phyloP scores from a whole-genome alignment of 2,329 filamentous ascomycete genomes.

The Cordyceps javanica region DNA sequence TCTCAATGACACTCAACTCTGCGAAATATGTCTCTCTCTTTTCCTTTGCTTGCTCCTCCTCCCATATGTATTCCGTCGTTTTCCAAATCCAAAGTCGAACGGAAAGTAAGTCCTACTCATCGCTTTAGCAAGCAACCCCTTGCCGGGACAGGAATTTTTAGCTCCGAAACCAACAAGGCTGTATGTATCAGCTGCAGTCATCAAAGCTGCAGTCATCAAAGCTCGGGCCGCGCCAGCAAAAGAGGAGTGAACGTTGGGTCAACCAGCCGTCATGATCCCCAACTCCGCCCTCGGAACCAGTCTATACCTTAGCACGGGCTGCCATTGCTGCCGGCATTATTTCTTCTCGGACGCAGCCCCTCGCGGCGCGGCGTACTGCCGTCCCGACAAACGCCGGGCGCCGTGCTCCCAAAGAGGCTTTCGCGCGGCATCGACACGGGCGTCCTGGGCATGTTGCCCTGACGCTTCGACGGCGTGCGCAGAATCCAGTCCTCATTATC shows the following conservation, averaged over 20 bases:
- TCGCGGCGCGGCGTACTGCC: neutral
- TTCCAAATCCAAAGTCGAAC: neutral
- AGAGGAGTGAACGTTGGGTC: too few relatives aligned
- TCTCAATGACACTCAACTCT: conserved; percentile 1
- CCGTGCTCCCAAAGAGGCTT: too few relatives aligned
- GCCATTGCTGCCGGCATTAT: neutral
- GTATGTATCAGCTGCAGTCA: neutral
- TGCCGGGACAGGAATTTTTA: too few relatives aligned
- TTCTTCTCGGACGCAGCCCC: neutral
- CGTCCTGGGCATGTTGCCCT: neutral
- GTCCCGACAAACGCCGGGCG: too few relatives aligned
- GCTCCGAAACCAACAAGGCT: neutral
- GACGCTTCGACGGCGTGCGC: neutral
- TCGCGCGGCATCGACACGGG: neutral
- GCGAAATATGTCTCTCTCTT: neutral
- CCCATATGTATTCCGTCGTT: too few relatives aligned
- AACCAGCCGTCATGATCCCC: too few relatives aligned
- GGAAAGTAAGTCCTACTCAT: too few relatives aligned
- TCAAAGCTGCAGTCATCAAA: too few relatives aligned
- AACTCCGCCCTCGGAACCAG: too few relatives aligned
- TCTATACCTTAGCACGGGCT: too few relatives aligned
- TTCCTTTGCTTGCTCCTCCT: neutral
- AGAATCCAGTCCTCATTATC: neutral
- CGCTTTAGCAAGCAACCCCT: too few relatives aligned
- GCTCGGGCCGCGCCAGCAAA: too few relatives aligned